Percentiles rank a stretch among this genome's conserved stretches.
These are phyloP conservation scores for Amanita phalloides DNA, from an alignment of 768 basidiomycete species.

Conservation along the genomic window DNA sequence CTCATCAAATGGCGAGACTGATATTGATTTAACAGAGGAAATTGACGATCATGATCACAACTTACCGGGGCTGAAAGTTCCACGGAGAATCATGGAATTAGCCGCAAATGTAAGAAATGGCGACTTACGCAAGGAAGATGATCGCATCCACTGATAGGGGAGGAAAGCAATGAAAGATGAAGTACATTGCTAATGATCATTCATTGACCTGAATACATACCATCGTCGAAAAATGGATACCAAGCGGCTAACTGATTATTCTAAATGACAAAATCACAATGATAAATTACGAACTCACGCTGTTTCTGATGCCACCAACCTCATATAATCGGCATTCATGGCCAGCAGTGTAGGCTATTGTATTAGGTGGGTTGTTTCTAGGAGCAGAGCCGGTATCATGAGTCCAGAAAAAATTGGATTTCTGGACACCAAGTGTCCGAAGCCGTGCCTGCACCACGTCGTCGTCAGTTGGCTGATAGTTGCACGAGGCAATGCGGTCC, in stretches of 20 bases:
- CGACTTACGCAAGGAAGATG: slow-evolving; percentile 64
- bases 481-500: slow-evolving; percentile 47
- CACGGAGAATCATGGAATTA: slow-evolving; percentile 4
- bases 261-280: background rate
- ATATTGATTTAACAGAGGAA: background rate
- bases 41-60: slow-evolving; percentile 1
- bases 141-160: slow-evolving; percentile 51
- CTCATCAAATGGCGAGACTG: slow-evolving; percentile 78
- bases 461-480: slow-evolving; percentile 61
- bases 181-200: background rate
- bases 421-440: slow-evolving; percentile 69
- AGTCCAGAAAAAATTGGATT: slow-evolving; percentile 57
- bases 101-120: background rate
- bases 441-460: slow-evolving; percentile 75
- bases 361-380: background rate
- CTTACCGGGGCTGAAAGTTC: slow-evolving; percentile 28
- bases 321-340: slow-evolving; percentile 77
- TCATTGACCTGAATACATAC: slow-evolving; percentile 17
- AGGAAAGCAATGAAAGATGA: slow-evolving; percentile 5
- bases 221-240: slow-evolving; percentile 76
- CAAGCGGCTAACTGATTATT: slow-evolving; percentile 52
- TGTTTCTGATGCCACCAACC: slow-evolving; percentile 68
- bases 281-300: slow-evolving; percentile 27
- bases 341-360: slow-evolving; percentile 43
- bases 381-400: slow-evolving; percentile 32